phyloP scores from a whole-genome alignment of 371 early-diverging fungal species.

The Mucor mucedo region DNA sequence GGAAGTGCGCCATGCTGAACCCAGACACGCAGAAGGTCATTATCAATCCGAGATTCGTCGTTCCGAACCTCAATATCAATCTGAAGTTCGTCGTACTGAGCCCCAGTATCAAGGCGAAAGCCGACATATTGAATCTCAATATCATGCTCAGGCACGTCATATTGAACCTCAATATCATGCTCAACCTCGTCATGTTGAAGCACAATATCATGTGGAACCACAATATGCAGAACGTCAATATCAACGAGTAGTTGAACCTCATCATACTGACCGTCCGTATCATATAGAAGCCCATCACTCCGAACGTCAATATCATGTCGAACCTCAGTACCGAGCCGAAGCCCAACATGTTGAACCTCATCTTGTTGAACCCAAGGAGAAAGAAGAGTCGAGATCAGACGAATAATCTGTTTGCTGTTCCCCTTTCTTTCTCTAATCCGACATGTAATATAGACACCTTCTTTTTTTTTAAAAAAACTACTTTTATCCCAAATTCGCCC shows the following conservation, averaged over 20 bases:
- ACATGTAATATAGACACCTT: slow-evolving; percentile 10
- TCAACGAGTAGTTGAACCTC: background rate
- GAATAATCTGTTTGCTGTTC: slow-evolving; percentile 4
- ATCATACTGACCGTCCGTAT: background rate
- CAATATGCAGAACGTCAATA: background rate
- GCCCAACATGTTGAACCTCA: background rate
- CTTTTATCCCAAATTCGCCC: background rate
- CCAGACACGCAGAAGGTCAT: background rate
- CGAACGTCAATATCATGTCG: background rate
- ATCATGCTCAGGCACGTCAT: background rate
- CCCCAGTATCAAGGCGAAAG: background rate
- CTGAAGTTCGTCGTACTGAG: background rate
- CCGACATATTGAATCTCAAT: background rate
- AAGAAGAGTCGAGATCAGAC: slow-evolving; percentile 8
- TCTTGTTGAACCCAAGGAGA: slow-evolving; percentile 6
- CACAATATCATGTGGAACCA: slow-evolving; percentile 1
- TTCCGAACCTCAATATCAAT: background rate
- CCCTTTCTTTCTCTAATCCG: background rate
- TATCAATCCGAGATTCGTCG: background rate
- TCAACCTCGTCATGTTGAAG: background rate
- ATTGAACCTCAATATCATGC: background rate
- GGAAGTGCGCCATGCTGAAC: background rate
- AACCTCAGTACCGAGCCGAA: background rate
- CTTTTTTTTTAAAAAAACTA: background rate
- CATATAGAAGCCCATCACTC: too few species aligned